A percentile compares a stretch with the other conserved stretches of the same genome.
phyloP scores from a whole-genome alignment of 2,329 filamentous ascomycete genomes.

The Golovinomyces cichoracearum region DNA sequence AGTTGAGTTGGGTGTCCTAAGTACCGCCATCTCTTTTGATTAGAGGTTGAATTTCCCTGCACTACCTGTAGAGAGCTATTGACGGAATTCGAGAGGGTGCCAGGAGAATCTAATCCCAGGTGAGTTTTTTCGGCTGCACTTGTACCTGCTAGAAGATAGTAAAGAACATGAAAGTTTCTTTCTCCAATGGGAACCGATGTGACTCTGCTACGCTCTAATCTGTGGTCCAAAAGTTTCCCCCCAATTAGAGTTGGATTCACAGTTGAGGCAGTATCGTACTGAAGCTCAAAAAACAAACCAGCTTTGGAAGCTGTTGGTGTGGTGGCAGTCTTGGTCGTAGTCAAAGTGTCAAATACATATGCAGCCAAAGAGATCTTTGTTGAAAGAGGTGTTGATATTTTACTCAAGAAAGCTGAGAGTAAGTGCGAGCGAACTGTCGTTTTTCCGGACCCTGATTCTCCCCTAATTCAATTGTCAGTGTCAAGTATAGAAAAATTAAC shows the following conservation, averaged over 20 bases:
- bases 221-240: constrained; percentile 80
- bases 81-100: constrained; percentile 23
- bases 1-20: constrained; percentile 88
- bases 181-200: constrained; percentile 83
- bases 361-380: constrained; percentile 79
- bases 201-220: constrained; percentile 74
- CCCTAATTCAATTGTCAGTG: constrained; percentile 25
- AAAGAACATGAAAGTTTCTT: constrained; percentile 84
- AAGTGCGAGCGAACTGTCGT: constrained; percentile 81
- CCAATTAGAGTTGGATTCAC: constrained; percentile 72
- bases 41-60: constrained; percentile 19
- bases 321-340: constrained; percentile 87
- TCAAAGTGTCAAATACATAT: constrained; percentile 87
- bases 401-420: constrained; percentile 60
- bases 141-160: constrained; percentile 83
- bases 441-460: constrained; percentile 89
- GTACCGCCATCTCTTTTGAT: constrained; percentile 79
- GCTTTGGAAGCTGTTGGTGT: constrained; percentile 90
- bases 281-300: constrained; percentile 81
- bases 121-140: constrained; percentile 75
- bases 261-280: constrained; percentile 75
- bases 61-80: constrained; percentile 18
- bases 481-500: not conserved
- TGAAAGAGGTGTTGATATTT: constrained; percentile 76
- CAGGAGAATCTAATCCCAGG: constrained; percentile 28